phyloP scores from a whole-genome alignment of 768 basidiomycete genomes.

The Ramaria sp. region DNA sequence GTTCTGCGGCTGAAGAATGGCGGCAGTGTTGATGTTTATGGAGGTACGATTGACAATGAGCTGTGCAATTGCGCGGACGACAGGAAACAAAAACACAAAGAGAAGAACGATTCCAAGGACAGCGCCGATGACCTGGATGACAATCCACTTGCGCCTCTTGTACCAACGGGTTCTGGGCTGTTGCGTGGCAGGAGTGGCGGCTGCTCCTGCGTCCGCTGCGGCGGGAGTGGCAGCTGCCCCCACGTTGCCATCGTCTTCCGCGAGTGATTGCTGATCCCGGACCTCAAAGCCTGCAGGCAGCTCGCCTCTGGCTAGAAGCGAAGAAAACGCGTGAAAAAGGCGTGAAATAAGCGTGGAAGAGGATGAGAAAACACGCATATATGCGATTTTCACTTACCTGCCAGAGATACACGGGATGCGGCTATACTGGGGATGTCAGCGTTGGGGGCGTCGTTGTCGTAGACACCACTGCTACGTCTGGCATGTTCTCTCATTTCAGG shows the following conservation, averaged over 20 bases:
- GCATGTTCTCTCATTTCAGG: neutral
- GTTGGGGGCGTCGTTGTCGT: neutral
- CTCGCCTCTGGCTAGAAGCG: neutral
- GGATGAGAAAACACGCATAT: neutral
- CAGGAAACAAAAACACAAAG: slow-evolving; percentile 60
- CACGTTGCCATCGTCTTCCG: slow-evolving; percentile 6
- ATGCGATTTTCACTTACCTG: neutral
- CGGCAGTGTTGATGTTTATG: slow-evolving; percentile 41
- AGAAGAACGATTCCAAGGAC: slow-evolving; percentile 50
- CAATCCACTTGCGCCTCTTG: slow-evolving; percentile 55
- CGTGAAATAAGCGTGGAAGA: neutral
- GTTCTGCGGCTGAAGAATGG: slow-evolving; percentile 45
- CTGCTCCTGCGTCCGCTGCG: neutral
- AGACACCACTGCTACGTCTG: neutral
- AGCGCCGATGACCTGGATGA: slow-evolving; percentile 38
- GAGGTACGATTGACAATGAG: slow-evolving; percentile 47
- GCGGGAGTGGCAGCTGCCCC: slow-evolving; percentile 6
- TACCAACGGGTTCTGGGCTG: slow-evolving; percentile 33
- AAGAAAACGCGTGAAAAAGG: neutral
- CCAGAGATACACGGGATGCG: neutral
- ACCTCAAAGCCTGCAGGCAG: neutral
- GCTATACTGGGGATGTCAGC: neutral
- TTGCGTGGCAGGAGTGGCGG: neutral
- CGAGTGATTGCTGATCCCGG: neutral
- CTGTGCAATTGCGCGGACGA: slow-evolving; percentile 55